Conservation (phyloP, 2,329 filamentous ascomycete genomes). For the Bipolaris victoriae region DNA sequence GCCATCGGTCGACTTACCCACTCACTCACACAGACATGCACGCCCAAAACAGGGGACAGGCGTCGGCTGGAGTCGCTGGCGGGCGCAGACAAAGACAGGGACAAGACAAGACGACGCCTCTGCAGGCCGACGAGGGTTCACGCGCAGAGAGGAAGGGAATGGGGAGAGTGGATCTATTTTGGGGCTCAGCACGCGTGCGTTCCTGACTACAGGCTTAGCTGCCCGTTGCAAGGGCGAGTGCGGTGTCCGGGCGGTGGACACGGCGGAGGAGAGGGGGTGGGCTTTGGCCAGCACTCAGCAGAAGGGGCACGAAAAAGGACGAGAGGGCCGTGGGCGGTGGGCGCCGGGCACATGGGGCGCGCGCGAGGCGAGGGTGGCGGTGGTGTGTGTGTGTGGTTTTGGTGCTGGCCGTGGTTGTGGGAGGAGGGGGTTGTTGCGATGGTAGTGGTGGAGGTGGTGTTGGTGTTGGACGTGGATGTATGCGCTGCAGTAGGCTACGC, state of each 20-base stretch:
- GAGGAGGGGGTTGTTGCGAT: too few relatives aligned
- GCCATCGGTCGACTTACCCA: conserved; percentile 34
- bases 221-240: conserved; percentile 26
- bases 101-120: background rate
- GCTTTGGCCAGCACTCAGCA: conserved; percentile 13
- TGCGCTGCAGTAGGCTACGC: background rate
- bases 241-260: conserved; percentile 5
- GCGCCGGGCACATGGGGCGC: conserved; percentile 24
- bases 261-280: conserved; percentile 2
- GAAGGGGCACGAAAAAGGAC: conserved; percentile 14
- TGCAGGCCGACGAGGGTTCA: conserved; percentile 10
- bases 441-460: too few relatives aligned
- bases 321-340: conserved; percentile 3
- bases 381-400: background rate
- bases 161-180: conserved; percentile 29
- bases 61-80: conserved; percentile 13
- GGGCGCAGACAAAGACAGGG: conserved; percentile 24
- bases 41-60: conserved; percentile 7
- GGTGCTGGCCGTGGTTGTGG: background rate
- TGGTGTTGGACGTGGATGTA: background rate
- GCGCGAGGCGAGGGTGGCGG: background rate
- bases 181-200: conserved; percentile 30
- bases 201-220: conserved; percentile 28
- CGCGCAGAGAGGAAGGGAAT: conserved; percentile 3
- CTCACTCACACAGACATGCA: conserved; percentile 11